Base-by-base conservation (phyloP, 2,329 filamentous ascomycete genomes). In the Truncatella angustata region DNA sequence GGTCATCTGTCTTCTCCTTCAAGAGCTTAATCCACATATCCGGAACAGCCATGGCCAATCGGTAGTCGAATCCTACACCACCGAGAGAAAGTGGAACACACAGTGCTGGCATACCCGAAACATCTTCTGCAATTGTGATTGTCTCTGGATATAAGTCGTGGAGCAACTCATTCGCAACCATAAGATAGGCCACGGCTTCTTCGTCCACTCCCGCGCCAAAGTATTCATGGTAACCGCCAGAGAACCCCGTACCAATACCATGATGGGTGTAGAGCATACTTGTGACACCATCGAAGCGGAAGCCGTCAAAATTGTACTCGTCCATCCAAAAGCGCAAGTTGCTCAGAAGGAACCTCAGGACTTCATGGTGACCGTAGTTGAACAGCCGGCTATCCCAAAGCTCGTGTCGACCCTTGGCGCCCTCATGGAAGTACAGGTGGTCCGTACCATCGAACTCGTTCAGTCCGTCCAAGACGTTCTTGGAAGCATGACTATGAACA, bases 281-380 rank as follows among this genome's bases (percentile, higher is more conserved):
- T 1, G 94, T 99, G 49, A 99, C 94, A 58, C 94, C 94, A 61
- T 99, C 94, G 63, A 99, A 99, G 37, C 94, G 85, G 80, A 97
- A 99, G 21, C 94, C 94, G 66, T 99, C 94, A 66, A 99, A 97
- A 36, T 85, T 77, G 65, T 97, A 99, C 72, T 97, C 92, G 52
- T 97, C 93, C 92, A 99, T 97, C 92, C 94, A 99, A 76, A 96
- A 99, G 21, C 93, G 84, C 53, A 99, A 74, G 68, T 99, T 99
- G 70, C 92, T 97, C 23, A 99, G 78, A 42, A 99, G 76, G 73
- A 99, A 99, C n/a, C 94, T 84, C 67, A 97, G 71, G 20, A 99
- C 94, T 68, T 99, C 94, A 64, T 97, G 91, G 63, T 84, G 84
- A 26, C 92, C 93, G 66, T 97, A 99, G 76, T 99, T 99, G 80